A percentile compares a stretch with the other conserved stretches of the same genome.
These are phyloP conservation scores for Colletotrichum brevisporum DNA, from an alignment of 2,329 filamentous ascomycete species.

Conservation along the genomic window DNA sequence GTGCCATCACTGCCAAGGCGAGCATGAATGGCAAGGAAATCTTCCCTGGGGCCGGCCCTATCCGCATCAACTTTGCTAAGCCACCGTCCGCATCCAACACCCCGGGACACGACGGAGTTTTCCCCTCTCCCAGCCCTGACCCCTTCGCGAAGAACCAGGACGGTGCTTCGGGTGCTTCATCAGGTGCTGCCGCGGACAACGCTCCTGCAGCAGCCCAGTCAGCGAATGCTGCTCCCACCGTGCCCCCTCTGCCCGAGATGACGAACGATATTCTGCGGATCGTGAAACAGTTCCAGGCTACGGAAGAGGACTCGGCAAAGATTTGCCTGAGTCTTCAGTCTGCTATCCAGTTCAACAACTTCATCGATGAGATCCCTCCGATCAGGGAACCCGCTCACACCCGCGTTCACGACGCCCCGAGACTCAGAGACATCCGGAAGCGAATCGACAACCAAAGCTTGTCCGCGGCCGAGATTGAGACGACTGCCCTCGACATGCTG, in stretches of 20 bases:
- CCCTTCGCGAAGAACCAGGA: slow-evolving; percentile 76
- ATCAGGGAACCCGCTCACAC: slow-evolving; percentile 90
- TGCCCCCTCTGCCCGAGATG: slow-evolving; percentile 83
- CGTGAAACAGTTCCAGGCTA: slow-evolving; percentile 89
- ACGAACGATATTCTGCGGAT: slow-evolving; percentile 88
- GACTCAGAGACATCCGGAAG: slow-evolving; percentile 95
- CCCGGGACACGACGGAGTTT: slow-evolving; percentile 88
- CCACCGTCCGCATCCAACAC: slow-evolving; percentile 92
- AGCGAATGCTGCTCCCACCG: slow-evolving; percentile 68
- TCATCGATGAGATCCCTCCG: slow-evolving; percentile 87
- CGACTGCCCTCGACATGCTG: slow-evolving; percentile 92
- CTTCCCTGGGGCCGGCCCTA: slow-evolving; percentile 94
- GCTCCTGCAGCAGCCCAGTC: slow-evolving; percentile 49
- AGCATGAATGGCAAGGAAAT: slow-evolving; percentile 97
- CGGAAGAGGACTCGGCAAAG: slow-evolving; percentile 80
- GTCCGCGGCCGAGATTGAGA: slow-evolving; percentile 89
- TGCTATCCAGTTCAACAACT: slow-evolving; percentile 81
- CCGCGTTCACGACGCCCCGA: slow-evolving; percentile 92
- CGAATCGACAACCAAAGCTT: slow-evolving; percentile 96
- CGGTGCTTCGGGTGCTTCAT: slow-evolving; percentile 52
- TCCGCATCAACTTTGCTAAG: slow-evolving; percentile 97
- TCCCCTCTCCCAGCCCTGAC: slow-evolving; percentile 92
- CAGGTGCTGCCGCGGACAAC: slow-evolving; percentile 55
- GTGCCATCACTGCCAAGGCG: slow-evolving; percentile 89
- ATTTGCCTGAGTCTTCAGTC: slow-evolving; percentile 82